Evolutionary conservation across 2,329 filamentous ascomycete genomes (phyloP).

Genomic region (Ceratocystis alfenasii): DNA sequence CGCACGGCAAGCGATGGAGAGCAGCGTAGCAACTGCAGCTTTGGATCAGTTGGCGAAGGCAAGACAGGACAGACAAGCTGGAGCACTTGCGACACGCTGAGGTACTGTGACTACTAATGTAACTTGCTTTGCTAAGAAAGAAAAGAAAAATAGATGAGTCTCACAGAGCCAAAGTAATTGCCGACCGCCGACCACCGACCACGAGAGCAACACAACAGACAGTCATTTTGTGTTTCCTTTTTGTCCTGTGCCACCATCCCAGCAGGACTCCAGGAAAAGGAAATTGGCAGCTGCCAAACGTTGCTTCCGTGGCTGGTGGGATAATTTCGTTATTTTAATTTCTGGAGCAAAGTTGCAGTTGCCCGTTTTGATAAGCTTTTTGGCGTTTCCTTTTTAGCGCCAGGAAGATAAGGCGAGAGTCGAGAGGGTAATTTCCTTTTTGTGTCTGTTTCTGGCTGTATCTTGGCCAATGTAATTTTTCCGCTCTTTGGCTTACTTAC

Average conservation of each 20-base stretch:
- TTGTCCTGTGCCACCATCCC: neutral
- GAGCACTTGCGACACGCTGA: too few species aligned
- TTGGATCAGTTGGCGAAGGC: too few species aligned
- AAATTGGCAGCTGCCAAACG: conserved; percentile 3
- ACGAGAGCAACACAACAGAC: neutral
- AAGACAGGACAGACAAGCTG: neutral
- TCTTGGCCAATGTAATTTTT: too few species aligned
- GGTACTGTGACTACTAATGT: neutral
- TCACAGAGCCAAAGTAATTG: neutral
- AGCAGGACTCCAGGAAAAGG: neutral
- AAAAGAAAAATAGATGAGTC: neutral
- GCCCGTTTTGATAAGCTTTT: too few species aligned
- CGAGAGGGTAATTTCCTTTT: too few species aligned
- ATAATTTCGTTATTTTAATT: neutral
- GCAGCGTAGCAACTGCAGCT: too few species aligned
- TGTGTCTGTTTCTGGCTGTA: too few species aligned
- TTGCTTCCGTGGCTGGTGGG: neutral
- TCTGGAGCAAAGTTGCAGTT: neutral
- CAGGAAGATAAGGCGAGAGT: too few species aligned
- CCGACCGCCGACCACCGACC: neutral
- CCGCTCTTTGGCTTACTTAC: too few species aligned
- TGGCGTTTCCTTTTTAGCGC: too few species aligned
- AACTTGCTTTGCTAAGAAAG: neutral
- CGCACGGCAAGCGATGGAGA: too few species aligned
- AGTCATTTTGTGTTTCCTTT: neutral